A percentile compares a stretch with the other conserved stretches of the same genome.
phyloP scores from a whole-genome alignment of 2,329 filamentous ascomycete genomes.

The Bipolaris bicolor region DNA sequence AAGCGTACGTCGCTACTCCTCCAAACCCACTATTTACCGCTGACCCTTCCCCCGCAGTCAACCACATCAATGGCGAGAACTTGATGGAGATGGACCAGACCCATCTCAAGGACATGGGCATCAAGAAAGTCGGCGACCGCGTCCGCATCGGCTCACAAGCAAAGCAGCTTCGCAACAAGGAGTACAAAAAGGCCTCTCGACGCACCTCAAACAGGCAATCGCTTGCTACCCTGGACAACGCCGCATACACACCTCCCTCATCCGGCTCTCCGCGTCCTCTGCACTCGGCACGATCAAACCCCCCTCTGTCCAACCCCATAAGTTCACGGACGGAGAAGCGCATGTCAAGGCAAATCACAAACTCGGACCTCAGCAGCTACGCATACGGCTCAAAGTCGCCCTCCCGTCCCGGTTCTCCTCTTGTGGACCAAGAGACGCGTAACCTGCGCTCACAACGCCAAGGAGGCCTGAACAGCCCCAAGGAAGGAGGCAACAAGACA shows the following conservation, averaged over 20 bases:
- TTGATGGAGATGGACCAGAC: conserved; percentile 96
- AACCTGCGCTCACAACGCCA: conserved; percentile 64
- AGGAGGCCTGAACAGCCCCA: conserved; percentile 62
- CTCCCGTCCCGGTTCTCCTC: conserved; percentile 75
- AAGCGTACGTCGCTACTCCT: conserved; percentile 56
- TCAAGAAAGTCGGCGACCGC: conserved; percentile 96
- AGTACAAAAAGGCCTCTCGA: conserved; percentile 63
- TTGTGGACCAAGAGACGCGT: conserved; percentile 63
- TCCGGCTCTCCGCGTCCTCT: conserved; percentile 69
- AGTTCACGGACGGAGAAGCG: conserved; percentile 56
- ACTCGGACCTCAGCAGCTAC: conserved; percentile 52
- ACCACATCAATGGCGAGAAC: conserved; percentile 98
- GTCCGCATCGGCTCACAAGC: conserved; percentile 73
- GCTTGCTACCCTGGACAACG: conserved; percentile 76
- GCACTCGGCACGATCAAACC: conserved; percentile 58
- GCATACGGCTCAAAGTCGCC: conserved; percentile 59
- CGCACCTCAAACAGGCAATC: conserved; percentile 81
- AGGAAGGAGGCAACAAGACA: conserved; percentile 58
- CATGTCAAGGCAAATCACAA: conserved; percentile 55
- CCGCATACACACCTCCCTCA: conserved; percentile 65
- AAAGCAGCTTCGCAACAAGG: conserved; percentile 57
- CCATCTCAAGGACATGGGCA: conserved; percentile 95
- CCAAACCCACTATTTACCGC: neutral
- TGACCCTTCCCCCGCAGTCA: conserved; percentile 57
- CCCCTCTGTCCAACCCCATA: conserved; percentile 41